Evolutionary conservation across 148 eudicot species (phyloP), one percentile per base, ranked within the genome.

Genomic region (Mesembryanthemum crystallinum): DNA sequence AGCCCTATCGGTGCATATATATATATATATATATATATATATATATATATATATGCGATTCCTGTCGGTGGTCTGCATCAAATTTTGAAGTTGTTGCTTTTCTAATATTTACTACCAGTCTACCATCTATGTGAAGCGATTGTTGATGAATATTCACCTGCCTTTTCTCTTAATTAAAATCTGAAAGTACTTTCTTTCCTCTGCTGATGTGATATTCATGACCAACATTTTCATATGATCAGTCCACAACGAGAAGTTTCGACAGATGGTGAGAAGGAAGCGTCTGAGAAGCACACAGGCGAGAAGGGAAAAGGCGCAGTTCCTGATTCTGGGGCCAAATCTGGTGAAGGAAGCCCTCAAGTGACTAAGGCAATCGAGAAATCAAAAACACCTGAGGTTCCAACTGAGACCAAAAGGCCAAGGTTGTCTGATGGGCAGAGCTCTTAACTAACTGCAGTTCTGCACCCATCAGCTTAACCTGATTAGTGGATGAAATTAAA

Each of bases 381-480:
- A 43, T 71, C 71, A 18, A 67, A 70, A 43, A 61, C 20, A 8
- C 78, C 72, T 0, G 73, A 78, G 24, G n/a, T 18, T 55, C 25
- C 4, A 25, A 64, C 52, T 15, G 84, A 82, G 72, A 35, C 75
- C 4, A 78, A 82, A 70, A 74, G 62, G 28, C 60, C 63, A 30
- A 77, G 24, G 20, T 71, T 71, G 20, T 54, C 72, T 21, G 68
- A 82, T 29, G 81, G 43, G 47, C 63, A 52, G 67, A 55, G 43
- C 21, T 58, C 78, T 2, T 68, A 58, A 61, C 58, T 1, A 30
- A 4, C 51, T 1, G 11, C 52, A n/a, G 27, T 20, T 47, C 39
- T 45, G 47, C 29, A 23, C 29, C 58, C 61, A 64, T 25, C 29
- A 32, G 51, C 68, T 64, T 21, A 30, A 39, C 23, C 25, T 0